Evolutionary conservation across 2,329 filamentous ascomycete species (phyloP).

Genomic region (Aspergillus floridensis): DNA sequence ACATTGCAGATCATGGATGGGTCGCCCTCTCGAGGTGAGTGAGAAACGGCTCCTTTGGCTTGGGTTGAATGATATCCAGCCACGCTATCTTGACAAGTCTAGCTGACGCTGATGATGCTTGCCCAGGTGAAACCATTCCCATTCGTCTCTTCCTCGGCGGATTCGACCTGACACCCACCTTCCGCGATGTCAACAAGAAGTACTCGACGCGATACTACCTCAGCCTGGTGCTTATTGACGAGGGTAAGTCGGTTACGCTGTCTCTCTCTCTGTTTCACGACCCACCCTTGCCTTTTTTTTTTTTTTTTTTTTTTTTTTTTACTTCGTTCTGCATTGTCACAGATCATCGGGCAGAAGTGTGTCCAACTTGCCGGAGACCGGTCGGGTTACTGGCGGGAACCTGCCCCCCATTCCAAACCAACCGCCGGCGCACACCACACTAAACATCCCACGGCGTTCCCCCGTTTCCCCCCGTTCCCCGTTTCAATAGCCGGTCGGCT

Average conservation of each 20-base stretch:
- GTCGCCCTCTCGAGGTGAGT: constrained; percentile 85
- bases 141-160: constrained; percentile 95
- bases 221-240: constrained; percentile 90
- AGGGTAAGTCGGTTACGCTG: constrained; percentile 58
- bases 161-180: constrained; percentile 95
- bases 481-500: constrained; percentile 37
- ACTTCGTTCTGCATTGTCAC: background rate
- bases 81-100: background rate
- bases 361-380: background rate
- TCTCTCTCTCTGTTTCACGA: background rate
- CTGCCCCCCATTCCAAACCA: too few relatives aligned
- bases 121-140: constrained; percentile 78
- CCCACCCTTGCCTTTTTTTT: too few relatives aligned
- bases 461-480: background rate
- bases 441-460: constrained; percentile 18
- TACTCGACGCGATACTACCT: constrained; percentile 98
- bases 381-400: background rate
- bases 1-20: constrained; percentile 86
- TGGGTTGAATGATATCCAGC: background rate
- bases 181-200: constrained; percentile 99
- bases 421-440: background rate
- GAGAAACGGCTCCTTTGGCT: background rate
- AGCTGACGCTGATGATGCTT: constrained; percentile 3
- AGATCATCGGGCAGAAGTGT: background rate
- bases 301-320: too few relatives aligned